phyloP scores from a whole-genome alignment of 257 asterid genomes.

The Ballota nigra region DNA sequence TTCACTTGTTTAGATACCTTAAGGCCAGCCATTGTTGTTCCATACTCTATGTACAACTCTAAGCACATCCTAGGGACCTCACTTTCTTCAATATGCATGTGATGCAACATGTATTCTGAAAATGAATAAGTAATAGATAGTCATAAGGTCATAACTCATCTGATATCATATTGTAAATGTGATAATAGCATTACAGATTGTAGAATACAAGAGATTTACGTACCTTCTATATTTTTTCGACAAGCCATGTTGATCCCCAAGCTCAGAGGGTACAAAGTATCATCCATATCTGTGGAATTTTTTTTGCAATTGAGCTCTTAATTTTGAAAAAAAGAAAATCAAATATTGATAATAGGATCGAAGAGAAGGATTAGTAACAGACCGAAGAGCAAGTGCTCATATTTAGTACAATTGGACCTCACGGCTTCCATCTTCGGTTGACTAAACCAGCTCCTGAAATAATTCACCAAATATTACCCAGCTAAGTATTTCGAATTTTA shows the following conservation, averaged over 20 bases:
- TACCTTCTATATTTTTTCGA: conserved; percentile 79
- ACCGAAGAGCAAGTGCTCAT: conserved; percentile 71
- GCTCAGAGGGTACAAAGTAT: conserved; percentile 83
- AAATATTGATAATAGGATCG: background rate
- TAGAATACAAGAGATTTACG: conserved; percentile 15
- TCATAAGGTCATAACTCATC: background rate
- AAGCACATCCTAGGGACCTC: conserved; percentile 74
- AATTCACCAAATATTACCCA: background rate
- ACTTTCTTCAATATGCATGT: conserved; percentile 61
- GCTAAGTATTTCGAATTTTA: conserved; percentile 15
- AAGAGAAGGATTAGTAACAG: conserved; percentile 13
- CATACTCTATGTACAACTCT: conserved; percentile 77
- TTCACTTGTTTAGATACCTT: conserved; percentile 40
- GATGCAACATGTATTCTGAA: conserved; percentile 71
- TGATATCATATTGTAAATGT: background rate
- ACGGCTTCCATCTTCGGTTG: conserved; percentile 53
- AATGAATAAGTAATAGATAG: conserved; percentile 1
- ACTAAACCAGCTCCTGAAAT: conserved; percentile 15
- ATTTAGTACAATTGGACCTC: conserved; percentile 39
- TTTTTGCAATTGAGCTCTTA: background rate
- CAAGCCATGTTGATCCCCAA: conserved; percentile 77
- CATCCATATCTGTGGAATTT: conserved; percentile 70
- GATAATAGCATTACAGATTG: background rate
- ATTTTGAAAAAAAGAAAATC: background rate
- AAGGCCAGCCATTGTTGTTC: conserved; percentile 96